Evolutionary conservation across 2,329 filamentous ascomycete genomes (phyloP).

Genomic region (Penicillium sp.): DNA sequence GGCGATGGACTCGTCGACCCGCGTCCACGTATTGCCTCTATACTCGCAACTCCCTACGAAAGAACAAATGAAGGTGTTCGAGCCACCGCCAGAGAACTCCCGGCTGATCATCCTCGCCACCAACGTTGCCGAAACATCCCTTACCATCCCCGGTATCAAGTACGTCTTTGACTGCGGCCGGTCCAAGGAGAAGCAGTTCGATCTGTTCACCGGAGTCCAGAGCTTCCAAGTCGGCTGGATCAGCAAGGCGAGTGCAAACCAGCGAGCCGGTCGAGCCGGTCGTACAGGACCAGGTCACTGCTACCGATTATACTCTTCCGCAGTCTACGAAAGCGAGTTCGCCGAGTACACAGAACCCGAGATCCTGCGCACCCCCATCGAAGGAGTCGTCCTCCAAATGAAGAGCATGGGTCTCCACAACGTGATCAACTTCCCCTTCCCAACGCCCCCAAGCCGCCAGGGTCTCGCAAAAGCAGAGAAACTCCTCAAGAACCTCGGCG

Average conservation of each 20-base stretch:
- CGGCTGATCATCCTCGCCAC: conserved; percentile 87
- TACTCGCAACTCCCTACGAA: conserved; percentile 89
- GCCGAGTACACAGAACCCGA: conserved; percentile 82
- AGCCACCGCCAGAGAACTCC: conserved; percentile 74
- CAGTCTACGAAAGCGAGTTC: conserved; percentile 85
- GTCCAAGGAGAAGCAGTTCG: conserved; percentile 86
- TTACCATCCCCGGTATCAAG: conserved; percentile 90
- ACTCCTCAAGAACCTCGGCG: conserved; percentile 78
- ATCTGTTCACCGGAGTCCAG: conserved; percentile 84
- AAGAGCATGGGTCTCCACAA: conserved; percentile 92
- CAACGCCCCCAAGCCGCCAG: conserved; percentile 75
- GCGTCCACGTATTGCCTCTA: conserved; percentile 84
- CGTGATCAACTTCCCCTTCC: conserved; percentile 92
- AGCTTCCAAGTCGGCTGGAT: conserved; percentile 96
- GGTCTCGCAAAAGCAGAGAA: conserved; percentile 80
- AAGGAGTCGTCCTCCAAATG: conserved; percentile 86
- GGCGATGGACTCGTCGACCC: conserved; percentile 56
- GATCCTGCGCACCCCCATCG: conserved; percentile 84
- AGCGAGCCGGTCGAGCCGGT: conserved; percentile 88
- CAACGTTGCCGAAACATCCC: conserved; percentile 93
- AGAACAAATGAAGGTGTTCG: conserved; percentile 88
- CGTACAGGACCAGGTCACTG: conserved; percentile 95
- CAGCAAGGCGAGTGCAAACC: conserved; percentile 91
- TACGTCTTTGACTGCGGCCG: conserved; percentile 96
- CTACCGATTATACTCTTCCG: conserved; percentile 90